Base-by-base conservation (phyloP, 495 filamentous ascomycete genomes). In the Parathielavia appendiculata region DNA sequence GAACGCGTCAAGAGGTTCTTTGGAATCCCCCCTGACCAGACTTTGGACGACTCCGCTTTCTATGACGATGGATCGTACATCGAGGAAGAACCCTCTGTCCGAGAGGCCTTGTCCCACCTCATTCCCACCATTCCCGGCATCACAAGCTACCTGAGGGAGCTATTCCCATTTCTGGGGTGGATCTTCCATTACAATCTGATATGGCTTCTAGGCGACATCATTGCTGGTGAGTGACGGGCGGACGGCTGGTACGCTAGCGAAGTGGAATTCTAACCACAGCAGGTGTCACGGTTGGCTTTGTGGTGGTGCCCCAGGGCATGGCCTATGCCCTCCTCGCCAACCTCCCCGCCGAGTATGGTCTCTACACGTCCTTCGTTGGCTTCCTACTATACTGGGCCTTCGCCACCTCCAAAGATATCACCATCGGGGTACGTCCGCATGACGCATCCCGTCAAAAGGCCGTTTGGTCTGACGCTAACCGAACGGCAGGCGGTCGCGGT, bases 401-500 rank as follows among this genome's bases (percentile, higher is more conserved):
- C 61, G 84, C 83, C 3, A 87, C 84, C 0, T 85, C 82, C 34
- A 87, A 87, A 60, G 84, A 87, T 62, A 85, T 86, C 61, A 85
- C 84, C 39, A 86, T 87, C 56, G 84, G 84, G 34, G 83, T 84
- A 75, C 67, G 81, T 78, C 14, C 38, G 11, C 30, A 12, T 30
- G 10, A 16, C 26, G 9, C 35, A 2, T 45, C 23, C 10, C 16
- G 14, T 6, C 13, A 13, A 5, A 6, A 26, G 20, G 7, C 26
- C 26, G 26, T 30, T 6, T 30, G 35, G 9, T 16, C 9, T 16
- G 26, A n/a, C 16, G 47, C 19, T 9, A 39, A 38, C 17, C 20
- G 51, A 60, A 38, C 59, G 50, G n/a, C 67, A 92, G 88, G 88
- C 92, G 32, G 92, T 97, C 38, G 92, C 92, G 35, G 92, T 97